Conservation (phyloP, 148 eudicot species). For the Salicornia ramosissima region DNA sequence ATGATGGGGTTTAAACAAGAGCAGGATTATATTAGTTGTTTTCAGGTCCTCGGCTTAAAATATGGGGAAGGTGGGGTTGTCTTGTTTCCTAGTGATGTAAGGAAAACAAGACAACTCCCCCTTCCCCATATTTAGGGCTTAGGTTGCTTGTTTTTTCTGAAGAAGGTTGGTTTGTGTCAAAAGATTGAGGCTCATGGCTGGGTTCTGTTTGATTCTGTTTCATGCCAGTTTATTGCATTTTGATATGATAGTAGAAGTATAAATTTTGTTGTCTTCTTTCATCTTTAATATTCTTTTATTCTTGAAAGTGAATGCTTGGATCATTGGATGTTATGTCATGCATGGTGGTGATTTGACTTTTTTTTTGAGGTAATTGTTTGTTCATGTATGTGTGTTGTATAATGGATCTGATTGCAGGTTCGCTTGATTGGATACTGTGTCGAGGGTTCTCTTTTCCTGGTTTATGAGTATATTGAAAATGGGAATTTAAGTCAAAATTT, state of each 20-base stretch:
- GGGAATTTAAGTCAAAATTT: constrained; percentile 79
- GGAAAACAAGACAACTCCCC: neutral
- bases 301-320: neutral
- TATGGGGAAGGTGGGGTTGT: neutral
- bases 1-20: neutral
- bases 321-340: neutral
- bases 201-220: neutral
- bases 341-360: neutral
- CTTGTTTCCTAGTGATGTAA: neutral
- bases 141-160: neutral
- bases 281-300: neutral
- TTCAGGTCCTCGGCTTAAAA: too few relatives aligned
- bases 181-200: neutral
- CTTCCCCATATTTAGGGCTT: neutral
- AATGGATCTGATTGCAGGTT: constrained; percentile 40
- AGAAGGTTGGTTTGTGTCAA: neutral
- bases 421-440: constrained; percentile 89
- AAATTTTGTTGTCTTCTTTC: too few relatives aligned
- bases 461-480: constrained; percentile 77
- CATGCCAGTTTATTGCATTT: neutral
- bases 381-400: neutral
- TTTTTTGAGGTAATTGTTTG: too few relatives aligned
- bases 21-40: too few relatives aligned
- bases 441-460: constrained; percentile 73
- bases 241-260: neutral